Conservation (phyloP, 2,329 filamentous ascomycete genomes). For the Talaromyces rugulosus region DNA sequence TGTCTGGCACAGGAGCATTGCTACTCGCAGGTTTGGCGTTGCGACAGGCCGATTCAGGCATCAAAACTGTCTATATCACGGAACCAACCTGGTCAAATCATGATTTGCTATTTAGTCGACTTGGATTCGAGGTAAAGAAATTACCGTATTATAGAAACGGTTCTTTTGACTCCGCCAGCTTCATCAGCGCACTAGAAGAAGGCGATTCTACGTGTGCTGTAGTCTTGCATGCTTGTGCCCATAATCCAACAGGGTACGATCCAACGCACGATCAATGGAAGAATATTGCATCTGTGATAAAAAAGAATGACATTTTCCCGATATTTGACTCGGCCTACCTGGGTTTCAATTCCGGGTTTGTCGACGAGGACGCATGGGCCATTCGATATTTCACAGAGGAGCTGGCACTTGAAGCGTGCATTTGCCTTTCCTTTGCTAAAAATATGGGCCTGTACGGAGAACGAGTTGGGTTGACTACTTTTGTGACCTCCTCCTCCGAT, state of each 20-base stretch:
- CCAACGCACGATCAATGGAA: conserved; percentile 88
- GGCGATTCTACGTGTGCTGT: conserved; percentile 77
- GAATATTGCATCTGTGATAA: conserved; percentile 71
- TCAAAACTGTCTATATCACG: conserved; percentile 72
- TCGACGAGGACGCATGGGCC: conserved; percentile 54
- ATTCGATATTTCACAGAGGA: conserved; percentile 78
- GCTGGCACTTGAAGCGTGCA: conserved; percentile 66
- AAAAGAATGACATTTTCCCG: conserved; percentile 75
- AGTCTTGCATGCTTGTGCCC: conserved; percentile 86
- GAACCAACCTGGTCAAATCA: conserved; percentile 97
- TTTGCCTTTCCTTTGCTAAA: conserved; percentile 58
- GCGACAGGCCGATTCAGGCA: conserved; percentile 85
- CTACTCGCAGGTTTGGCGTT: conserved; percentile 48
- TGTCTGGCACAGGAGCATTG: conserved; percentile 39
- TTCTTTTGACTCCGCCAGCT: not conserved
- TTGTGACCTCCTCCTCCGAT: conserved; percentile 12
- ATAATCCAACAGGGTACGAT: conserved; percentile 95
- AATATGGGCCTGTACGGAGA: conserved; percentile 36
- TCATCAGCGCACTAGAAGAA: conserved; percentile 43
- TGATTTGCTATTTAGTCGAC: conserved; percentile 90
- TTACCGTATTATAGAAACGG: conserved; percentile 21
- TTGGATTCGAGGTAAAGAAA: conserved; percentile 63
- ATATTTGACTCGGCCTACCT: conserved; percentile 48
- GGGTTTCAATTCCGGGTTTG: conserved; percentile 17
- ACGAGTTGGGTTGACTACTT: conserved; percentile 16